These are phyloP conservation scores for Pleurotus giganteus DNA, from an alignment of 768 basidiomycete genomes.

Conservation along the genomic window DNA sequence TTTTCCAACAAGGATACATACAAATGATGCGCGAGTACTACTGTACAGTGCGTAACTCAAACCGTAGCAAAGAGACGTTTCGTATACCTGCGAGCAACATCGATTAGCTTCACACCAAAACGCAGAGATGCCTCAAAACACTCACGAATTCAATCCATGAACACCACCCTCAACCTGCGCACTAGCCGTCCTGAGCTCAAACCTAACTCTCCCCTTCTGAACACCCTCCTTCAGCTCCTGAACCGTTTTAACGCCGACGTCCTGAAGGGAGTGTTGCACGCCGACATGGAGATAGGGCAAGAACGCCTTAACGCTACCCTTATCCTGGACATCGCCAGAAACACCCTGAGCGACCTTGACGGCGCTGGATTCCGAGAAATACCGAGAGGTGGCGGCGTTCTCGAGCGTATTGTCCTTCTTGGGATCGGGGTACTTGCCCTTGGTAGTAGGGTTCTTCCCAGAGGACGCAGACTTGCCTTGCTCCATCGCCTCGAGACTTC, in stretches of 20 bases:
- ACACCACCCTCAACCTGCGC: constrained; percentile 97
- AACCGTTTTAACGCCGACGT: constrained; percentile 78
- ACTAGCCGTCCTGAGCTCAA: constrained; percentile 91
- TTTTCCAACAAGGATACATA: too few species aligned
- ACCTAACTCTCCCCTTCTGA: constrained; percentile 65
- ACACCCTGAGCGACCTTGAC: constrained; percentile 98
- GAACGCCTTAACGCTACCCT: constrained; percentile 92
- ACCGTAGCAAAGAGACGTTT: constrained; percentile 33
- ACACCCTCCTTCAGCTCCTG: constrained; percentile 67
- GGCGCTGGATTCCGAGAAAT: constrained; percentile 89
- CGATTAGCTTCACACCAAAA: constrained; percentile 1
- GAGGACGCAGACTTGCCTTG: constrained; percentile 53
- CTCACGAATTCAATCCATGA: constrained; percentile 92
- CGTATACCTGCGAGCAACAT: constrained; percentile 26
- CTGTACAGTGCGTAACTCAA: not conserved
- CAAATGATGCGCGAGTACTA: too few species aligned
- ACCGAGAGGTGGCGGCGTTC: constrained; percentile 95
- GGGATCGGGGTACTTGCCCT: constrained; percentile 45
- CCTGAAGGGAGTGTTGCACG: constrained; percentile 93
- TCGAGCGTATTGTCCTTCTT: constrained; percentile 55
- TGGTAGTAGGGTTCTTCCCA: constrained; percentile 23
- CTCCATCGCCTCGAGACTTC: constrained; percentile 92
- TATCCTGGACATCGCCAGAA: constrained; percentile 95
- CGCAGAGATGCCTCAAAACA: constrained; percentile 22
- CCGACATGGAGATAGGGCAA: constrained; percentile 81